phyloP scores from a whole-genome alignment of 176 grass and related monocot species.

The Saccharum spontaneum region DNA sequence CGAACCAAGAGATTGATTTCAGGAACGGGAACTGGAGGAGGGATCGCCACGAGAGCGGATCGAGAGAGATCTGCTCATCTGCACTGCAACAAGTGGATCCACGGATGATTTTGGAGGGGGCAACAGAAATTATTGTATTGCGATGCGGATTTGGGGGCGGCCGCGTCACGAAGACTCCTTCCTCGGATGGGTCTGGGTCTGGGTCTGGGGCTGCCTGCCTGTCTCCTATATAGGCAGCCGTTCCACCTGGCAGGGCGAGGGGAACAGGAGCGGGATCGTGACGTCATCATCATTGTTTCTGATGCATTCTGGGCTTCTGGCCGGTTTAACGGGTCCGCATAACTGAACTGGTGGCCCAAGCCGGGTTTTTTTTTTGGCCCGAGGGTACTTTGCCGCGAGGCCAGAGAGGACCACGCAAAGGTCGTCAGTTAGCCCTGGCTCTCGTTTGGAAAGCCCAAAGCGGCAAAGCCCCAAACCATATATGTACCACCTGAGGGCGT shows the following conservation, averaged over 20 bases:
- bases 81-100: neutral
- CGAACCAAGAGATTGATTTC: neutral
- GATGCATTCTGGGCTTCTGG: neutral
- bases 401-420: no score
- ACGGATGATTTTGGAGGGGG: neutral
- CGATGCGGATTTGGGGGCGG: neutral
- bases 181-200: neutral
- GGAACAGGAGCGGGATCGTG: neutral
- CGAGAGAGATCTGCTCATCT: neutral
- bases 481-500: no score
- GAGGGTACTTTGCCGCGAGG: neutral
- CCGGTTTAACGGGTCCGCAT: neutral
- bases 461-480: no score
- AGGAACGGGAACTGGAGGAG: neutral
- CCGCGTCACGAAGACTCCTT: neutral
- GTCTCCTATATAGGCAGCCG: neutral
- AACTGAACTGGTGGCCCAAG: neutral
- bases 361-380: neutral
- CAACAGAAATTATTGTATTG: neutral
- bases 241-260: slow-evolving; percentile 1
- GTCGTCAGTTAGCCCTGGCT: no score
- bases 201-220: neutral
- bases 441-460: no score
- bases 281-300: neutral
- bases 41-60: neutral